Percentiles rank a stretch among this genome's conserved stretches.
These are phyloP conservation scores for Ochetophila trinervis DNA, from an alignment of 306 rosid genomes.

Conservation along the genomic window DNA sequence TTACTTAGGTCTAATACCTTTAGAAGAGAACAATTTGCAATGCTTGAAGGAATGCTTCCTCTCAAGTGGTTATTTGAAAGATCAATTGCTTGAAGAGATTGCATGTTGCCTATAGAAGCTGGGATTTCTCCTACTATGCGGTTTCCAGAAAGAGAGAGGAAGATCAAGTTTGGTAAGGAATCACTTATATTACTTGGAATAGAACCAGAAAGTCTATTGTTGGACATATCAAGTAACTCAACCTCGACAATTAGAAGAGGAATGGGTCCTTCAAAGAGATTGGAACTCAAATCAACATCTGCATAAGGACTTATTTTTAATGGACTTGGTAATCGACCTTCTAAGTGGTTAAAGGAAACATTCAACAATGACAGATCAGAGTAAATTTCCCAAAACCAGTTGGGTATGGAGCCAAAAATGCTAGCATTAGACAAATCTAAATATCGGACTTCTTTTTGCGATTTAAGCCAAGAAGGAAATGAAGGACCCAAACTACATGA, in stretches of 20 bases:
- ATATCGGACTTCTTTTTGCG: background rate
- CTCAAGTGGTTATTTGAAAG: conserved; percentile 36
- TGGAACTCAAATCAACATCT: conserved; percentile 28
- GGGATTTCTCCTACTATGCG: conserved; percentile 35
- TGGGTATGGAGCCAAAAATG: conserved; percentile 27
- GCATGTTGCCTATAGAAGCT: conserved; percentile 16
- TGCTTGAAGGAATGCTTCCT: conserved; percentile 30
- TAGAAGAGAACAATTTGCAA: conserved; percentile 30
- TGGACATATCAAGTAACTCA: conserved; percentile 31
- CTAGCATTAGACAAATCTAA: conserved; percentile 39
- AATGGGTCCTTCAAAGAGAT: conserved; percentile 28
- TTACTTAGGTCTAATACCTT: conserved; percentile 25
- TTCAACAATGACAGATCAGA: background rate
- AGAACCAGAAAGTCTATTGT: conserved; percentile 35
- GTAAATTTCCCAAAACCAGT: conserved; percentile 41
- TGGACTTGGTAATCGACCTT: conserved; percentile 30
- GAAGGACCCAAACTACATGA: conserved; percentile 40
- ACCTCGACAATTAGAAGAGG: conserved; percentile 6
- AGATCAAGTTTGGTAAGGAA: background rate
- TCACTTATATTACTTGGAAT: conserved; percentile 22
- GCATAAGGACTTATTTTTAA: background rate
- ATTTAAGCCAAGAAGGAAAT: conserved; percentile 41
- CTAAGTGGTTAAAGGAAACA: conserved; percentile 31
- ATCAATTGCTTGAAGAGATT: conserved; percentile 12
- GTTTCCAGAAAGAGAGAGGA: conserved; percentile 34